Evolutionary conservation across 1,284 basidiomycete species (phyloP).

Genomic region (Abortiporus biennis): DNA sequence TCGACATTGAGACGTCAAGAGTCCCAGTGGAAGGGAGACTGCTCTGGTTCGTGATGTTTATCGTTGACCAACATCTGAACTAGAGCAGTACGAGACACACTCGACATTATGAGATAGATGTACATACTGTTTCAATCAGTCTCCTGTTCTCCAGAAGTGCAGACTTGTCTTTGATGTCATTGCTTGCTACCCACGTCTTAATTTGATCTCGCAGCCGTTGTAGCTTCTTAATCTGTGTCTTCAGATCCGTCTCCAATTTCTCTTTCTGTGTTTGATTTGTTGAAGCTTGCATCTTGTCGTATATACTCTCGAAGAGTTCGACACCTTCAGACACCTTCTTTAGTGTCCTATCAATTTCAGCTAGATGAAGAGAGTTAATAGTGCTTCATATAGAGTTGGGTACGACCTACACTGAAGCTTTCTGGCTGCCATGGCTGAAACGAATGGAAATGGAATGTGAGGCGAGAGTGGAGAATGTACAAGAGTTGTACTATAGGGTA

Average conservation of each 20-base stretch:
- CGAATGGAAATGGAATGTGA: conserved; percentile 21
- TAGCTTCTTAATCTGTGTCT: conserved; percentile 99
- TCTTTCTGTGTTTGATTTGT: conserved; percentile 96
- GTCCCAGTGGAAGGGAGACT: conserved; percentile 11
- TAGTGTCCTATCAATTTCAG: conserved; percentile 93
- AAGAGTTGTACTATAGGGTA: background rate
- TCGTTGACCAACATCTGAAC: too few relatives aligned
- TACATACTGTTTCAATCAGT: conserved; percentile 93
- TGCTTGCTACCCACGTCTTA: conserved; percentile 97
- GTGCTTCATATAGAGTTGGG: conserved; percentile 1
- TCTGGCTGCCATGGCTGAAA: conserved; percentile 76
- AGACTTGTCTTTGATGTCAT: conserved; percentile 99
- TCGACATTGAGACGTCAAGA: conserved; percentile 10
- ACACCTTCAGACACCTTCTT: conserved; percentile 94
- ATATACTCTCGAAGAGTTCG: conserved; percentile 92
- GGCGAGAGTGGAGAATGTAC: background rate
- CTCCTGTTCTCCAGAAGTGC: conserved; percentile 89
- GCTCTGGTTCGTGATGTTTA: background rate
- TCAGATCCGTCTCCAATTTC: conserved; percentile 91
- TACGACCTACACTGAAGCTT: conserved; percentile 67
- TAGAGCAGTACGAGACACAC: too few relatives aligned
- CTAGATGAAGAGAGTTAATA: conserved; percentile 34
- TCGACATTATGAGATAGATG: too few relatives aligned
- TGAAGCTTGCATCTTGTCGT: conserved; percentile 93
- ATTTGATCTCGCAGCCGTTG: conserved; percentile 98